A percentile compares a stretch with the other conserved stretches of the same genome.
Conservation (phyloP, 1,139 yeast genomes). For the Geotrichum restrictum region DNA sequence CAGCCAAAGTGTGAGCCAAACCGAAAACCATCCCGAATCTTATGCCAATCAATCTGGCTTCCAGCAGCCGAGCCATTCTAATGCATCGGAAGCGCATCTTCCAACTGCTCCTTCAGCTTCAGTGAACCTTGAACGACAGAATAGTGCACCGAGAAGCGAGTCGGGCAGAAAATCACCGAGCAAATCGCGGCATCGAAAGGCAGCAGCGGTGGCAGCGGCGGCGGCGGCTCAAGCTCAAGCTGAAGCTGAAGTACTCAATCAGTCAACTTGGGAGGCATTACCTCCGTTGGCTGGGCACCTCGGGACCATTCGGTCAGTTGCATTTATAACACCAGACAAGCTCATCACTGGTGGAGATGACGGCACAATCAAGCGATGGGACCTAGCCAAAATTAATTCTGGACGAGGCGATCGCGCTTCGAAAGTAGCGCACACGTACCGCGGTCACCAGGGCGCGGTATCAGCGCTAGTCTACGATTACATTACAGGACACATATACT, state of each 20-base stretch:
- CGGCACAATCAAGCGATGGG: slow-evolving; percentile 29
- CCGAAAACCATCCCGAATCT: background rate
- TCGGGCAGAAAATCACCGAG: background rate
- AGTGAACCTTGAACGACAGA: background rate
- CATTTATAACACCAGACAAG: slow-evolving; percentile 19
- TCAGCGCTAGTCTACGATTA: slow-evolving; percentile 26
- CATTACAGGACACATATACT: slow-evolving; percentile 24
- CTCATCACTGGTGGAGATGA: slow-evolving; percentile 28
- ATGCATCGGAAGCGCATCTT: background rate
- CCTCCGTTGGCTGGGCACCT: slow-evolving; percentile 19
- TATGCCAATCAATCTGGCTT: background rate
- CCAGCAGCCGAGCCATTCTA: background rate
- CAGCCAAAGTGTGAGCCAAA: background rate
- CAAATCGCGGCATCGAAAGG: background rate
- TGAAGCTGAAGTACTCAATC: background rate
- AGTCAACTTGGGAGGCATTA: background rate
- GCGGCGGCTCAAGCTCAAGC: background rate
- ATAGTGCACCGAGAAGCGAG: background rate
- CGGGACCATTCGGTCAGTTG: slow-evolving; percentile 24
- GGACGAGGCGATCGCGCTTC: background rate
- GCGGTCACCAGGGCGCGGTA: slow-evolving; percentile 31
- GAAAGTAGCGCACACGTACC: slow-evolving; percentile 18
- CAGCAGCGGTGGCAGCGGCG: background rate
- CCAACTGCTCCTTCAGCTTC: background rate
- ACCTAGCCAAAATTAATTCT: slow-evolving; percentile 10